Percentiles rank a stretch among this genome's conserved stretches.
Evolutionary conservation across 306 rosid species (phyloP).

Genomic region (Coriaria nepalensis): DNA sequence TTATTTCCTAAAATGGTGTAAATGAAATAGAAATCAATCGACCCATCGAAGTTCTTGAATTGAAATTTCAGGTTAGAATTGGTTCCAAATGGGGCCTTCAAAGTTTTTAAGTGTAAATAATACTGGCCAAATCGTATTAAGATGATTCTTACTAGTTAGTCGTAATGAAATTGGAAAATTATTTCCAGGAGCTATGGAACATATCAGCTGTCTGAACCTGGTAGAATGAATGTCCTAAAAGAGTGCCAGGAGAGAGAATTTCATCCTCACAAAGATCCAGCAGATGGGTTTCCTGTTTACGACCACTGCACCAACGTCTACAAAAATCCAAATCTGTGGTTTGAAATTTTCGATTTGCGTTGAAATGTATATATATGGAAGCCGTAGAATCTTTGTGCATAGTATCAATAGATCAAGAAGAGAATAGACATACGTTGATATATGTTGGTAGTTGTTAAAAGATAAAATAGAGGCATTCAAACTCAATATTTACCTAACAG

Average conservation of each 20-base stretch:
- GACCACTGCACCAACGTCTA: slow-evolving; percentile 61
- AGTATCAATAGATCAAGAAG: neutral
- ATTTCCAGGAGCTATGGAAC: slow-evolving; percentile 49
- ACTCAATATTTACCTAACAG: too few species aligned
- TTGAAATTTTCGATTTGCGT: slow-evolving; percentile 74
- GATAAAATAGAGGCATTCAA: too few species aligned
- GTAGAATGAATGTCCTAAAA: slow-evolving; percentile 49
- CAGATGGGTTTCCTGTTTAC: slow-evolving; percentile 45
- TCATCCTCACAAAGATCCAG: slow-evolving; percentile 54
- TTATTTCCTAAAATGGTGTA: too few species aligned
- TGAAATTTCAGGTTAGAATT: too few species aligned
- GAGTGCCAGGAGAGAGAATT: slow-evolving; percentile 49
- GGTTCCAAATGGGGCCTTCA: too few species aligned
- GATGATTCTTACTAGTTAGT: neutral
- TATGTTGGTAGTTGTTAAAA: too few species aligned
- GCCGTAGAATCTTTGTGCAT: too few species aligned
- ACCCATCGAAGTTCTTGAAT: too few species aligned
- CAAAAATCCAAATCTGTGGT: slow-evolving; percentile 59
- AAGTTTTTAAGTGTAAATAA: too few species aligned
- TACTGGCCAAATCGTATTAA: too few species aligned
- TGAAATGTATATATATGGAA: slow-evolving; percentile 7
- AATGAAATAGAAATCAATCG: too few species aligned
- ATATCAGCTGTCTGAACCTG: slow-evolving; percentile 59
- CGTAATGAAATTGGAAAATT: neutral
- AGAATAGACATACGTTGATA: neutral